phyloP scores from a whole-genome alignment of 2,329 filamentous ascomycete species.

The Ceratocystis eucalypticola region DNA sequence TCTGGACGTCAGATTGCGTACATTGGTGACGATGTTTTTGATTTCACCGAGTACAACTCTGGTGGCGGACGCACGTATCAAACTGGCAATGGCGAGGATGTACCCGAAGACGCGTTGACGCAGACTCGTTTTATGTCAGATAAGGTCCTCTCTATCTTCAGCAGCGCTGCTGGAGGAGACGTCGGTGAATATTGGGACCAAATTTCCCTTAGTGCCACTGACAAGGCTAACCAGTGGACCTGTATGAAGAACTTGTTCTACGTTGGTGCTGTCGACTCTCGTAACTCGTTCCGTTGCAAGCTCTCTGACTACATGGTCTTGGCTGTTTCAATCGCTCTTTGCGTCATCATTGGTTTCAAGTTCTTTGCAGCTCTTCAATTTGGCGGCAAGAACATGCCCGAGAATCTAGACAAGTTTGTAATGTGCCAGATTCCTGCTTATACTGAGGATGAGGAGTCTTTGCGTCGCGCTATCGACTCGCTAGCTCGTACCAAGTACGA shows the following conservation, averaged over 20 bases:
- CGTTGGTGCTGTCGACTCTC: conserved; percentile 78
- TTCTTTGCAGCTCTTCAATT: conserved; percentile 96
- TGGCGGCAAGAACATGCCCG: conserved; percentile 74
- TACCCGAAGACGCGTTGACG: conserved; percentile 33
- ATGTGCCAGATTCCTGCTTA: conserved; percentile 97
- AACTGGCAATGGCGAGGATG: conserved; percentile 39
- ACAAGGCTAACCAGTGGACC: conserved; percentile 56
- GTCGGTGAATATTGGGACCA: conserved; percentile 71
- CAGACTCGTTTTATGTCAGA: conserved; percentile 71
- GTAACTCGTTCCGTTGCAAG: conserved; percentile 70
- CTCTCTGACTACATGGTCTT: conserved; percentile 86
- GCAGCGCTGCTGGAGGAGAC: conserved; percentile 60
- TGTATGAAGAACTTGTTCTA: conserved; percentile 95
- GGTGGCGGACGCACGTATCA: conserved; percentile 56
- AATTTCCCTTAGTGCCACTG: conserved; percentile 42
- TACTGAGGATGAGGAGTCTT: conserved; percentile 93
- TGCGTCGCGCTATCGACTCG: conserved; percentile 93
- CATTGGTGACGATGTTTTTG: conserved; percentile 69
- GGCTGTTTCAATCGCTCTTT: conserved; percentile 67
- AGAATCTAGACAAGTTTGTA: conserved; percentile 95
- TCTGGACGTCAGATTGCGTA: conserved; percentile 58
- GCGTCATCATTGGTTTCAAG: conserved; percentile 79
- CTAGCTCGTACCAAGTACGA: conserved; percentile 92
- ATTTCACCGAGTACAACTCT: conserved; percentile 66
- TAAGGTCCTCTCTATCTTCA: conserved; percentile 62